Base-by-base conservation (phyloP, 179 eudicot species). In the Spergularia azorica region DNA sequence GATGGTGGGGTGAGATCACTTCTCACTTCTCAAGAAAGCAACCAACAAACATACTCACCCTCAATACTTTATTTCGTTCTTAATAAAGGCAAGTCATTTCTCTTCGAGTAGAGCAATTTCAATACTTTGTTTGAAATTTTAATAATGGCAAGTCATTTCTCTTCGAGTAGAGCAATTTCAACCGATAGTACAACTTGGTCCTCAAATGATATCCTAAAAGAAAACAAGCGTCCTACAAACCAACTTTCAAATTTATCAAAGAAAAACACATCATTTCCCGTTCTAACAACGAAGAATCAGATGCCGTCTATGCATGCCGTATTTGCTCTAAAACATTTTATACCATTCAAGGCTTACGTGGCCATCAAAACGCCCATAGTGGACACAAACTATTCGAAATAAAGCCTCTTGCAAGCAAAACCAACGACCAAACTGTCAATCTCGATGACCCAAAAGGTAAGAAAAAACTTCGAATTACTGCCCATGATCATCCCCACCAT, bases 301-400 rank as follows among this genome's bases (percentile, higher is more conserved):
- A 14, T 16, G 9, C 9, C 4, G 4, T 70, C 3, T 38, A 16
- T 52, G 41, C 68, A 70, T 77, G 80, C 14, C 20, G 6, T 39
- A 18, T 62, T 21, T 77, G 80, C 32, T 71, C 80, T 71, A 72
- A 77, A 4, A 52, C 43, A 17, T 77, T 71, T 57, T 18, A 7
- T 64, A 71, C 76, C 57, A 70, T 46, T 3, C 76, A 77, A 77
- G 80, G 76, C 56, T 36, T 77, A 38, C 71, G 67, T 13, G 80
- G 80, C 41, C 80, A 77, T 51, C 80, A 71, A 21, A 77, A 77
- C 20, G 80, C 80, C 4, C 80, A 77, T 21, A 58, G 68, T 15
- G 38, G 18, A 8, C 75, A 77, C 69, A 54, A 67, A 39, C 38
- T 9, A 12, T 2, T 50, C 3, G 64, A 63, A 43, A 63, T 26